Evolutionary conservation across 2,329 filamentous ascomycete genomes (phyloP).

Genomic region (Aureobasidium sp.): DNA sequence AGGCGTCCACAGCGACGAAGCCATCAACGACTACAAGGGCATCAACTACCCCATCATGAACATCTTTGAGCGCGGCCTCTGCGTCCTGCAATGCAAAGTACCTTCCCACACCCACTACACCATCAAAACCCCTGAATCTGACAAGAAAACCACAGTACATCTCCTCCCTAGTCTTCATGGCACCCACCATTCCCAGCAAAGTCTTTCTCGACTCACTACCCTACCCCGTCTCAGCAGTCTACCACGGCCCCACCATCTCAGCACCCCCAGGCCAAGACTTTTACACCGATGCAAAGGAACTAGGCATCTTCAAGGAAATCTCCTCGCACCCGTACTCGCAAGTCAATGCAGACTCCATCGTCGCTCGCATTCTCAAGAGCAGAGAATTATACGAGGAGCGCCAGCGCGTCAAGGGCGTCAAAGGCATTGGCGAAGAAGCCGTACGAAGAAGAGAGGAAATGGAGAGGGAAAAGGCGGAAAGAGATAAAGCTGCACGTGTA

Average conservation of each 20-base stretch:
- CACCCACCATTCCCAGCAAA: slow-evolving; percentile 78
- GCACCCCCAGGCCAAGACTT: slow-evolving; percentile 53
- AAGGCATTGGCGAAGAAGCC: slow-evolving; percentile 64
- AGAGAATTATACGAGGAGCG: slow-evolving; percentile 83
- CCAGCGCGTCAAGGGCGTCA: slow-evolving; percentile 83
- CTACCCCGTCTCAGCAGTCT: slow-evolving; percentile 63
- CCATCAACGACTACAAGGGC: slow-evolving; percentile 95
- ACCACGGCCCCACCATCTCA: slow-evolving; percentile 93
- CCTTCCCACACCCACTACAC: background rate
- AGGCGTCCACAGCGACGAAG: slow-evolving; percentile 87
- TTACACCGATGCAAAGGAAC: slow-evolving; percentile 70
- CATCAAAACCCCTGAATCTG: slow-evolving; percentile 22
- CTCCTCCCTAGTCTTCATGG: slow-evolving; percentile 79
- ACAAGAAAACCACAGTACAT: slow-evolving; percentile 57
- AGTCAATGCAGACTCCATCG: slow-evolving; percentile 89
- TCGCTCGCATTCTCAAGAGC: slow-evolving; percentile 81
- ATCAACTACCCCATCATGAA: slow-evolving; percentile 99
- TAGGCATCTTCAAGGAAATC: slow-evolving; percentile 80
- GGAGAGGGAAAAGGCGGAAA: slow-evolving; percentile 17
- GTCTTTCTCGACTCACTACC: slow-evolving; percentile 53
- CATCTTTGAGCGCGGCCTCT: slow-evolving; percentile 91
- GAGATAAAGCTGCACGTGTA: background rate
- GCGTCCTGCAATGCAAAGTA: slow-evolving; percentile 89
- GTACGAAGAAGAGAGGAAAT: slow-evolving; percentile 27
- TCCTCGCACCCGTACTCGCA: slow-evolving; percentile 70